These are phyloP conservation scores for Trichosporon ovoides DNA, from an alignment of 1,284 basidiomycete genomes.

Conservation along the genomic window DNA sequence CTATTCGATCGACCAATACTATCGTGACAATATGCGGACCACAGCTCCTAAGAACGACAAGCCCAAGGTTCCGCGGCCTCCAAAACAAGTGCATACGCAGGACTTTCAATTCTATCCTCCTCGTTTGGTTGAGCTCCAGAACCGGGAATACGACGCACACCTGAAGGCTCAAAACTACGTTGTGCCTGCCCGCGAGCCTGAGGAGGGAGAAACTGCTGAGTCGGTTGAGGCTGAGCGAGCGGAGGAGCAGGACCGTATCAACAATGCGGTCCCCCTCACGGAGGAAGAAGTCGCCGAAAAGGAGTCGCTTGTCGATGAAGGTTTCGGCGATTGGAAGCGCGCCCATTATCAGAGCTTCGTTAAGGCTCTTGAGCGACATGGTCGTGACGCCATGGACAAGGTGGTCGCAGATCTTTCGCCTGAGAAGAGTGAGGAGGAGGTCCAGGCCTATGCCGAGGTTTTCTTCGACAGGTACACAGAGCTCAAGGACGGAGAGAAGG, in stretches of 20 bases:
- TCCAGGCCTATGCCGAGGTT: conserved; percentile 72
- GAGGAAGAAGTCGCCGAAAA: conserved; percentile 78
- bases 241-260: conserved; percentile 79
- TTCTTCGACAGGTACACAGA: conserved; percentile 90
- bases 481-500: conserved; percentile 74
- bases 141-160: conserved; percentile 76
- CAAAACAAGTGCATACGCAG: conserved; percentile 82
- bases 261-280: conserved; percentile 77
- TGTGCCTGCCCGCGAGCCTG: conserved; percentile 65
- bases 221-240: conserved; percentile 74
- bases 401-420: conserved; percentile 67
- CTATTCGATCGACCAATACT: conserved; percentile 90
- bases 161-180: conserved; percentile 65
- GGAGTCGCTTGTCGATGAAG: conserved; percentile 68
- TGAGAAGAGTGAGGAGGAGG: conserved; percentile 76
- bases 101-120: conserved; percentile 97
- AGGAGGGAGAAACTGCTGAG: conserved; percentile 68
- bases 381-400: conserved; percentile 70
- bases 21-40: conserved; percentile 82
- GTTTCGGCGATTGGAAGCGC: conserved; percentile 85
- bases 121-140: conserved; percentile 74
- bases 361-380: conserved; percentile 75
- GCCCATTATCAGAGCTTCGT: conserved; percentile 92
- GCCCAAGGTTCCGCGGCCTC: conserved; percentile 77
- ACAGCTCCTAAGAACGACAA: conserved; percentile 67